These are phyloP conservation scores for Psilocybe subaeruginosa DNA, from an alignment of 768 basidiomycete genomes.

Conservation along the genomic window DNA sequence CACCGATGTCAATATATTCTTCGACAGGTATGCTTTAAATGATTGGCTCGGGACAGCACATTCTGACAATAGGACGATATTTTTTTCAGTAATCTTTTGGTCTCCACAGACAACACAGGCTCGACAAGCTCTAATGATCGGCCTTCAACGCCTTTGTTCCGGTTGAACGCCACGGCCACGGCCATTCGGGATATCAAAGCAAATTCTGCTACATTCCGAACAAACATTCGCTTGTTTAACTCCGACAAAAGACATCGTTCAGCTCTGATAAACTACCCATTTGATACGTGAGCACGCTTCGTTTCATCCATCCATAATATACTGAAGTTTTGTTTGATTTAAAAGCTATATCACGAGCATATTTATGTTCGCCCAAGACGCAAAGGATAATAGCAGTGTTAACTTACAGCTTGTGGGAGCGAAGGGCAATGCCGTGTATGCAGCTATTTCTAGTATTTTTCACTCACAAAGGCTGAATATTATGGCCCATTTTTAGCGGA, in stretches of 20 bases:
- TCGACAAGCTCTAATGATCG: not conserved
- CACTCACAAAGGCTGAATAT: no score
- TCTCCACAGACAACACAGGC: not conserved
- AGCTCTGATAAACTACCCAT: slow-evolving; percentile 21
- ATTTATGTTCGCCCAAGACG: not conserved
- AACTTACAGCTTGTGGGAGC: no score
- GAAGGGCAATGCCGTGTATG: not conserved
- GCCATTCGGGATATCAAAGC: slow-evolving; percentile 5
- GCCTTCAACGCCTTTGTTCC: not conserved
- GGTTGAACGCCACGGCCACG: not conserved
- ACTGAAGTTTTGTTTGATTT: not conserved
- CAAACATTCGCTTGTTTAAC: slow-evolving; percentile 15
- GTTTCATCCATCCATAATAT: not conserved
- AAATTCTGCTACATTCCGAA: slow-evolving; percentile 20
- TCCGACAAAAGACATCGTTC: slow-evolving; percentile 4
- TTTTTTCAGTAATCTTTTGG: not conserved
- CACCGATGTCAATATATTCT: slow-evolving; percentile 17
- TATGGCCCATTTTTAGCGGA: not conserved
- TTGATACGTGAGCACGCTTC: slow-evolving; percentile 13
- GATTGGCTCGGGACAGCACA: no score
- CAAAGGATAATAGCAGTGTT: no score
- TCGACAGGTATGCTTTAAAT: slow-evolving; percentile 13
- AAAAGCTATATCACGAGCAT: not conserved
- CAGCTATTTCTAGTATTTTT: no score
- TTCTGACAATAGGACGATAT: no score